phyloP scores from a whole-genome alignment of 148 eudicot species.

The Limonium bicolor region DNA sequence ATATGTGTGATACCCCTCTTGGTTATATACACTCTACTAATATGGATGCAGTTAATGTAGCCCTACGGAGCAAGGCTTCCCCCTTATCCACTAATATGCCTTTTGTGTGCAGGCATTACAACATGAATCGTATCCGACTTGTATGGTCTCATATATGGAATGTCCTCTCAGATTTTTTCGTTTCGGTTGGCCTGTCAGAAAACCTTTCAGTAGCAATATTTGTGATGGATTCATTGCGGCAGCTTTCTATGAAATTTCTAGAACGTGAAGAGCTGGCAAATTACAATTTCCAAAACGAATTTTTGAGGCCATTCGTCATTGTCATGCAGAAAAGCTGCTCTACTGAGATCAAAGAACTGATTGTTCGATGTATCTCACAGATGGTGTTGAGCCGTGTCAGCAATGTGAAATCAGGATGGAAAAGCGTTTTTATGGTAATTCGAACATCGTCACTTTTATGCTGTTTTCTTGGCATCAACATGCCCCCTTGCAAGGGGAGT shows the following conservation, averaged over 20 bases:
- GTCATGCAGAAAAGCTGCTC: slow-evolving; percentile 85
- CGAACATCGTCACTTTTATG: background rate
- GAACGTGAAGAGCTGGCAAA: slow-evolving; percentile 96
- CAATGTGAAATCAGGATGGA: slow-evolving; percentile 97
- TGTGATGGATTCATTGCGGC: slow-evolving; percentile 97
- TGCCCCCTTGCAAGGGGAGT: no score
- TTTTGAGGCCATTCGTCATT: slow-evolving; percentile 85
- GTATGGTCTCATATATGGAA: slow-evolving; percentile 99
- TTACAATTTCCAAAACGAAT: slow-evolving; percentile 93
- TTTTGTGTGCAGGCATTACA: slow-evolving; percentile 74
- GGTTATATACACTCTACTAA: no score
- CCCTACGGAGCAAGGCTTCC: no score
- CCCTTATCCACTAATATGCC: no score
- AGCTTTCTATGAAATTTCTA: slow-evolving; percentile 90
- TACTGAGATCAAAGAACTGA: slow-evolving; percentile 78
- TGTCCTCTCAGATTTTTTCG: slow-evolving; percentile 92
- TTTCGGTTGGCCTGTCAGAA: slow-evolving; percentile 84
- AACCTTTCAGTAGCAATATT: slow-evolving; percentile 94
- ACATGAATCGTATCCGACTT: slow-evolving; percentile 88
- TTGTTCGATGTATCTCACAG: slow-evolving; percentile 88
- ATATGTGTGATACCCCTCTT: no score
- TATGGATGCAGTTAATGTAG: no score
- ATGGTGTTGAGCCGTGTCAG: slow-evolving; percentile 89
- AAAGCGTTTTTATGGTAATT: slow-evolving; percentile 90
- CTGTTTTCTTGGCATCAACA: no score